phyloP scores from a whole-genome alignment of 495 filamentous ascomycete genomes.

The Aspergillus nanangensis region DNA sequence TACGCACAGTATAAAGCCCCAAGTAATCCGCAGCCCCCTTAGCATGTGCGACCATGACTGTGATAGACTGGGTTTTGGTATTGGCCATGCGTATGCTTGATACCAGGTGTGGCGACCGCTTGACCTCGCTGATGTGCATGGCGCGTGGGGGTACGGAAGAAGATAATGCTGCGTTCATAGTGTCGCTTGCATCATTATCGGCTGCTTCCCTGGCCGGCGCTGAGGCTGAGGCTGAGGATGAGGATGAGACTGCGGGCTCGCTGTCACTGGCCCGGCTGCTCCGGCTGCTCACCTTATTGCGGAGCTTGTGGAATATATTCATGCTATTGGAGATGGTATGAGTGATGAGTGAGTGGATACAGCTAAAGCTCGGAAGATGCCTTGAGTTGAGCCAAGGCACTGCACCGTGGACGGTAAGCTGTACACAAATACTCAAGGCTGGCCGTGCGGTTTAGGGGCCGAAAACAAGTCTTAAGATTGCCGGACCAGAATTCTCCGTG shows the following conservation, averaged over 20 bases:
- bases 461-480: neutral
- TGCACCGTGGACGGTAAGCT: neutral
- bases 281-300: neutral
- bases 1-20: neutral
- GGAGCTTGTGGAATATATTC: neutral
- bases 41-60: neutral
- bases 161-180: too few species aligned
- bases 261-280: neutral
- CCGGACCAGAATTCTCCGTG: neutral
- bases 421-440: neutral
- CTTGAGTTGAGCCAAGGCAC: too few species aligned
- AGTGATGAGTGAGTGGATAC: neutral
- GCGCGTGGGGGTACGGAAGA: slow-evolving; percentile 4
- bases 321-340: neutral
- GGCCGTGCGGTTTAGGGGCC: too few species aligned
- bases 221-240: neutral
- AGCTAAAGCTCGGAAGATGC: neutral
- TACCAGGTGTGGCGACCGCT: neutral
- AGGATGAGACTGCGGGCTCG: neutral
- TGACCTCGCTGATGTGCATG: slow-evolving; percentile 3
- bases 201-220: neutral
- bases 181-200: neutral
- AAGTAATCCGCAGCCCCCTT: neutral
- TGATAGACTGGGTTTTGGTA: neutral
- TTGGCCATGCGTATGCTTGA: neutral